Evolutionary conservation across 495 filamentous ascomycete genomes (phyloP).

Genomic region (Lasiosphaeria miniovina): DNA sequence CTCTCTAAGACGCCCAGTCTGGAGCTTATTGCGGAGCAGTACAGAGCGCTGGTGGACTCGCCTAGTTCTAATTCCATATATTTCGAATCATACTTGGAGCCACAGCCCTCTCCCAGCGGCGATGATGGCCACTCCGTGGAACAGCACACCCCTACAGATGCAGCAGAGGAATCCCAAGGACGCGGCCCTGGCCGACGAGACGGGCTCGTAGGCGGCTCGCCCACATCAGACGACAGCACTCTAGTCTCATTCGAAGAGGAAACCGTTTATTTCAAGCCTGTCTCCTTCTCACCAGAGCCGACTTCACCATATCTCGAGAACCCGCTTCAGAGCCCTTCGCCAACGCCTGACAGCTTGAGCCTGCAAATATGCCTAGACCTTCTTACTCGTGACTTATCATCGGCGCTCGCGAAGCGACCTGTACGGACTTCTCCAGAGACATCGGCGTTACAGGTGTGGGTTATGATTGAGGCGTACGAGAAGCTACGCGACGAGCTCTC

Average conservation of each 20-base stretch:
- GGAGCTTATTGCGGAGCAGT: slow-evolving; percentile 47
- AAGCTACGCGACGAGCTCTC: slow-evolving; percentile 37
- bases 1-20: slow-evolving; percentile 33
- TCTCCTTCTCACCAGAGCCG: slow-evolving; percentile 32
- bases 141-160: neutral
- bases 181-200: neutral
- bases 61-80: slow-evolving; percentile 23
- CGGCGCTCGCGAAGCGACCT: slow-evolving; percentile 25
- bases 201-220: slow-evolving; percentile 19
- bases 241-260: slow-evolving; percentile 46
- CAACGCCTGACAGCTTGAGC: slow-evolving; percentile 29
- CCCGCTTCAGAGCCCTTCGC: slow-evolving; percentile 10
- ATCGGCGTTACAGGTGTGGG: slow-evolving; percentile 55
- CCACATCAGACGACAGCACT: slow-evolving; percentile 43
- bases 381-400: slow-evolving; percentile 41
- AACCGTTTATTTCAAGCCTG: slow-evolving; percentile 37
- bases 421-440: slow-evolving; percentile 33
- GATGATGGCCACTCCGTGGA: neutral
- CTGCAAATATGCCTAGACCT: slow-evolving; percentile 43
- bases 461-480: slow-evolving; percentile 52
- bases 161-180: neutral
- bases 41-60: slow-evolving; percentile 39
- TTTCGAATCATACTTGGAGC: slow-evolving; percentile 24
- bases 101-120: slow-evolving; percentile 18
- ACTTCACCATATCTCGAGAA: slow-evolving; percentile 14